These are phyloP conservation scores for Stephania cephalantha DNA, from an alignment of 164 flowering plant species.

Conservation along the genomic window DNA sequence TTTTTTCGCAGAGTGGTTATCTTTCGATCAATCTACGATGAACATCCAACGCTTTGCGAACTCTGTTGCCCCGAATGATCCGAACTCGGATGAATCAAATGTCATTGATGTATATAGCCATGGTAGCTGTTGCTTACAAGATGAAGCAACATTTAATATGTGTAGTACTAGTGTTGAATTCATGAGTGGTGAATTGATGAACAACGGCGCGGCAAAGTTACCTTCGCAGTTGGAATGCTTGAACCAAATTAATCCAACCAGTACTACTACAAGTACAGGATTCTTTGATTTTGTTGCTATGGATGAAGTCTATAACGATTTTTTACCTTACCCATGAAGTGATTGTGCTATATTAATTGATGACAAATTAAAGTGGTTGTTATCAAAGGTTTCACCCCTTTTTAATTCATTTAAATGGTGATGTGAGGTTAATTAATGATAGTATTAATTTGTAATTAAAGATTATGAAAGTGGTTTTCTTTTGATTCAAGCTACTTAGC, in stretches of 20 bases:
- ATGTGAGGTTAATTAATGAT: background rate
- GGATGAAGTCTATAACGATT: background rate
- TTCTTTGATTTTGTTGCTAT: background rate
- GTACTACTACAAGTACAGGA: background rate
- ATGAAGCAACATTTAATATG: background rate
- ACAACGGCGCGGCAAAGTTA: background rate
- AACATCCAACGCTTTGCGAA: background rate
- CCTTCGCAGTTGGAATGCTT: background rate
- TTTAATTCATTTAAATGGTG: background rate
- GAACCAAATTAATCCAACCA: background rate
- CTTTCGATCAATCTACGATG: background rate
- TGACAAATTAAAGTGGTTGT: background rate
- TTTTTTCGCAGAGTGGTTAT: background rate
- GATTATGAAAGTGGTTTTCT: background rate
- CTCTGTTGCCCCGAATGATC: background rate
- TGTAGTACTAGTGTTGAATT: background rate
- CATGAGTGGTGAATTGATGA: background rate
- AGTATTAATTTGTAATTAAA: background rate
- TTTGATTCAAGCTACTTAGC: background rate
- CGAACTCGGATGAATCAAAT: background rate
- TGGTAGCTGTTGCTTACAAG: background rate
- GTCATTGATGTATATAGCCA: background rate
- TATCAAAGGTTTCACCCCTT: too few relatives aligned
- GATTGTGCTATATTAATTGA: background rate
- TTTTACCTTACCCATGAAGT: background rate